phyloP scores from a whole-genome alignment of 1,284 basidiomycete genomes.

The Serendipita sp. region DNA sequence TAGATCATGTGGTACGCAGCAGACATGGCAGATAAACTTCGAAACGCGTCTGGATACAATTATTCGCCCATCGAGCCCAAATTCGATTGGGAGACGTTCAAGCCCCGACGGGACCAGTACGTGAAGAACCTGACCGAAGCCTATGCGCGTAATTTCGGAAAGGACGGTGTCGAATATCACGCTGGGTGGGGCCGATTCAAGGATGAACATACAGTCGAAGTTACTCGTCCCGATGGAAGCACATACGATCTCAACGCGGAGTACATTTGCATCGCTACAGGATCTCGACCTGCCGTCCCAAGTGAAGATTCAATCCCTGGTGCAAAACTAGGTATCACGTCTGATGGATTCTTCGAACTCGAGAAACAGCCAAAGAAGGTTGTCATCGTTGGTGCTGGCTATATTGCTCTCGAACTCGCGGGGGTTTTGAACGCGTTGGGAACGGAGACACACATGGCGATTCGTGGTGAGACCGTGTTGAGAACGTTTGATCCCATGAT shows the following conservation, averaged over 20 bases:
- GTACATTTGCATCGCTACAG: conserved; percentile 73
- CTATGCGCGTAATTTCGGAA: conserved; percentile 79
- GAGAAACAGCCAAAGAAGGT: conserved; percentile 84
- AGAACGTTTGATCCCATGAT: conserved; percentile 86
- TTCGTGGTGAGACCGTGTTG: conserved; percentile 79
- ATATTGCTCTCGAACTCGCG: conserved; percentile 92
- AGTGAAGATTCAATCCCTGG: conserved; percentile 75
- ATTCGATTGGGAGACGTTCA: conserved; percentile 86
- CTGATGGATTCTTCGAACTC: conserved; percentile 94
- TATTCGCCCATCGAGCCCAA: conserved; percentile 47
- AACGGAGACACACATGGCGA: conserved; percentile 82
- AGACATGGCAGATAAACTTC: conserved; percentile 75
- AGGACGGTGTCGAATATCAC: conserved; percentile 83
- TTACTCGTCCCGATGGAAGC: conserved; percentile 46
- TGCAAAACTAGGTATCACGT: conserved; percentile 78
- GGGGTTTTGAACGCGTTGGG: conserved; percentile 81
- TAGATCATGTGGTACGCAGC: conserved; percentile 99
- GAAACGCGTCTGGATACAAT: conserved; percentile 60
- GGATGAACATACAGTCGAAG: conserved; percentile 50
- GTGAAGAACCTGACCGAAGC: conserved; percentile 84
- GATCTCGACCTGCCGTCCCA: conserved; percentile 74
- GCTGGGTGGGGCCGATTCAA: conserved; percentile 65
- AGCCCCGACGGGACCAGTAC: conserved; percentile 90
- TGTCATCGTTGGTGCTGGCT: conserved; percentile 89
- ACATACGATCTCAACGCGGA: conserved; percentile 58